A percentile compares a stretch with the other conserved stretches of the same genome.
phyloP scores from a whole-genome alignment of 306 rosid species.

The Quillaja saponaria region DNA sequence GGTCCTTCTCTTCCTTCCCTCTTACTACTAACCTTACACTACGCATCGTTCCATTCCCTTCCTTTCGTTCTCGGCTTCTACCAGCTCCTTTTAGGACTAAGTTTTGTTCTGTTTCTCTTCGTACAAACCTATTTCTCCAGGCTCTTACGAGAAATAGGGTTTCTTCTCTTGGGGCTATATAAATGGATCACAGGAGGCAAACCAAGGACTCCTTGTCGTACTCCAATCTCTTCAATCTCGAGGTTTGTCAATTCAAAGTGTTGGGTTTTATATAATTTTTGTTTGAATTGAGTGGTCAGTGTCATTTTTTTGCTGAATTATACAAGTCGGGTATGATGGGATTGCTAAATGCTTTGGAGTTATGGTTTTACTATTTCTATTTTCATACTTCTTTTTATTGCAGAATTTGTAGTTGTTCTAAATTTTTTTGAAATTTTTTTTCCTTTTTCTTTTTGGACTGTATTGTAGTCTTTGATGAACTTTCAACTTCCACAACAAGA shows the following conservation, averaged over 20 bases:
- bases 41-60: constrained; percentile 48
- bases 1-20: constrained; percentile 27
- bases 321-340: constrained; percentile 4
- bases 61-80: constrained; percentile 19
- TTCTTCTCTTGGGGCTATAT: constrained; percentile 22
- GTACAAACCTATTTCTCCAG: constrained; percentile 26
- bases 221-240: constrained; percentile 79
- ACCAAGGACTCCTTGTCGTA: constrained; percentile 59
- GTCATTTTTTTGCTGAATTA: neutral
- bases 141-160: constrained; percentile 39
- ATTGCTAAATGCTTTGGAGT: constrained; percentile 24
- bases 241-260: constrained; percentile 47
- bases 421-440: neutral
- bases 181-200: constrained; percentile 71
- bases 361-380: constrained; percentile 1
- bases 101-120: constrained; percentile 26
- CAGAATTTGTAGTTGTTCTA: constrained; percentile 18
- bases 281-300: constrained; percentile 9
- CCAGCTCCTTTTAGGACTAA: constrained; percentile 38
- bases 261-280: neutral
- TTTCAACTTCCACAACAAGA: constrained; percentile 87
- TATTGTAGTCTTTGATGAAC: constrained; percentile 88
- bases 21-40: constrained; percentile 44
- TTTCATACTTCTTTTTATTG: neutral
- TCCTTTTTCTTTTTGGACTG: constrained; percentile 35